Evolutionary conservation across 1,284 basidiomycete species (phyloP), one percentile per base, ranked within the genome.

Genomic region (Sphaerobolus stellatus): DNA sequence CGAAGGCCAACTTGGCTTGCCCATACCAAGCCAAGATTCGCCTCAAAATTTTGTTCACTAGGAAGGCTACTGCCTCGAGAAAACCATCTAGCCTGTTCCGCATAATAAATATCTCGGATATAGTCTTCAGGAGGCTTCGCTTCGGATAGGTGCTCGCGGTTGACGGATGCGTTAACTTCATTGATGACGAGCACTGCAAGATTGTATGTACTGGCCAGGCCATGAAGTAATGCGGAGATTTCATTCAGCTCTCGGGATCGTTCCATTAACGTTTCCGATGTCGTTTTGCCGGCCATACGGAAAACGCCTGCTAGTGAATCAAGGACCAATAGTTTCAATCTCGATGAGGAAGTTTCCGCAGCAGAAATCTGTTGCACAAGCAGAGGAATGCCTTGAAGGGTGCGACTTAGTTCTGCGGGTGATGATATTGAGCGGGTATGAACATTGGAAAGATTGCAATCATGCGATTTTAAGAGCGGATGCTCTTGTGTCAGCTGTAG

Each of bases 11-110:
- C 76, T 58, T 90, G 87, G 67, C 95, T 95, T 8, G 92, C 88
- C 94, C 94, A 98, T 2, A 86, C 85, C 48, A 95, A 82, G 0
- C 94, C 94, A 2, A 98, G 71, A 34, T 82, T 82, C 0, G 90
- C 92, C 69, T 94, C 89, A 65, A 93, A 92, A 53, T 68, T 70
- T 54, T 75, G 71, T 64, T 87, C 83, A 40, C 79, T 76, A 40
- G 78, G 73, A 31, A 81, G 62, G 54, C 74, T 80, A 56, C 84
- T 77, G 7, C 80, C 80, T 31, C 86, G 80, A 31, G 80, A 81
- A 66, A 96, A 95, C 80, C 86, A 86, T 5, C 81, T 79, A 1
- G 85, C 79, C 64, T 96, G 93, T 27, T 83, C 80, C 3, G 80
- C 76, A 67, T 95, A 97, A 11, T 80, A 48, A 7, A 86, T 64